Evolutionary conservation across 805 yeast species (phyloP), one percentile per base, ranked within the genome.

Genomic region (Candida xiaguanensis): DNA sequence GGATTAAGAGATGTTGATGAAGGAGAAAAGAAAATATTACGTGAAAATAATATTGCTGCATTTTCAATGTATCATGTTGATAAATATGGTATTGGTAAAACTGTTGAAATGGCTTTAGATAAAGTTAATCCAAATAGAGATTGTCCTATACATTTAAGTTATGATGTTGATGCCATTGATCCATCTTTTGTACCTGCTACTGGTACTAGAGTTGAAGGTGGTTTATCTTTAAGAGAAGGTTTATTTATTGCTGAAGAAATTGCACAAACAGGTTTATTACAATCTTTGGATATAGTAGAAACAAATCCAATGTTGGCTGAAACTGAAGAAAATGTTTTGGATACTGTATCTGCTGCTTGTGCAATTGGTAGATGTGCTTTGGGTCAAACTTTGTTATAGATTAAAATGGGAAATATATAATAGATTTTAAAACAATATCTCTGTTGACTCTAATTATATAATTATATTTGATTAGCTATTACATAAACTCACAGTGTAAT

Each of bases 181-280:
- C 98, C 98, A 34, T 74, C 80, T 45, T 89, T 72, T 56, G 96
- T 93, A 11, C 97, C 96, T 14, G 95, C 97, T 28, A 91, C 99
- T 1, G 99, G 99, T 39, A 93, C 99, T 1, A 91, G 97, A 31
- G 99, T 91, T 12, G 81, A 95, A 60, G 98, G 98, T 48, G 99
- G 99, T 3, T 71, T 91, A 48, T 82, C 96, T 7, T 74, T 91
- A 62, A 78, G 99, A 67, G 99, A 91, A 65, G 97, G 96, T 36
- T 74, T 93, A 59, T 91, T 84, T 58, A 65, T 91, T 39, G 93
- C 90, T 44, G 99, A 91, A 67, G 93, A 91, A 48, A 71, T 90
- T 24, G 96, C 96, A 7, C 87, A 80, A 54, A 78, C 95, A 19
- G 96, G 96, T n/a, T 77, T 80, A 49, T 75, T 91, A 46, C 81